A percentile compares a stretch with the other conserved stretches of the same genome.
These are phyloP conservation scores for Nakazawaea ernobii DNA, from an alignment of 805 yeast species.

Conservation along the genomic window DNA sequence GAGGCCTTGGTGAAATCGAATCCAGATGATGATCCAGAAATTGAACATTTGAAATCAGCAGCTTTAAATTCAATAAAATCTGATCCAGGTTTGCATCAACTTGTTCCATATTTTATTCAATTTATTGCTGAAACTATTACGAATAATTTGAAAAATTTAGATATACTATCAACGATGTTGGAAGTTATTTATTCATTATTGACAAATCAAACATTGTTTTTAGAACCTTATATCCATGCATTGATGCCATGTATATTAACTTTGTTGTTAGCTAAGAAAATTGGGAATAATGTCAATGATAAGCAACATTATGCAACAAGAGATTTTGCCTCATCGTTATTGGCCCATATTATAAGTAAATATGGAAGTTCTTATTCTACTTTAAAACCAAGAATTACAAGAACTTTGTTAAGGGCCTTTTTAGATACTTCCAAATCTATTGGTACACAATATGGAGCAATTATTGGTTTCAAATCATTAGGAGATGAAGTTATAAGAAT, in stretches of 20 bases:
- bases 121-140: constrained; percentile 95
- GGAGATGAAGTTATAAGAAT: constrained; percentile 88
- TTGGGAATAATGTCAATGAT: constrained; percentile 43
- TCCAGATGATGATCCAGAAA: constrained; percentile 34
- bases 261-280: constrained; percentile 76
- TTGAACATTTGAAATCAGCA: constrained; percentile 60
- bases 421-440: constrained; percentile 76
- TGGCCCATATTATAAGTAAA: constrained; percentile 69
- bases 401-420: constrained; percentile 88
- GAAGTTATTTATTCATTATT: constrained; percentile 83
- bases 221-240: constrained; percentile 95
- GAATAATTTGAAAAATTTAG: constrained; percentile 70
- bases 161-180: constrained; percentile 73
- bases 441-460: constrained; percentile 90
- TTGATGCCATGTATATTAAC: constrained; percentile 96
- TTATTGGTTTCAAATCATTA: constrained; percentile 74
- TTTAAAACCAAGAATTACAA: constrained; percentile 85
- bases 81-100: constrained; percentile 95
- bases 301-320: constrained; percentile 55
- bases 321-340: constrained; percentile 79
- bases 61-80: constrained; percentile 80
- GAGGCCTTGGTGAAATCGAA: constrained; percentile 64
- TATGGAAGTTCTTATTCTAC: constrained; percentile 87
- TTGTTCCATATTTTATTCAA: constrained; percentile 94
- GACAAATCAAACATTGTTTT: constrained; percentile 75